phyloP scores from a whole-genome alignment of 176 grass and related monocot species.

The Musa itinerans region DNA sequence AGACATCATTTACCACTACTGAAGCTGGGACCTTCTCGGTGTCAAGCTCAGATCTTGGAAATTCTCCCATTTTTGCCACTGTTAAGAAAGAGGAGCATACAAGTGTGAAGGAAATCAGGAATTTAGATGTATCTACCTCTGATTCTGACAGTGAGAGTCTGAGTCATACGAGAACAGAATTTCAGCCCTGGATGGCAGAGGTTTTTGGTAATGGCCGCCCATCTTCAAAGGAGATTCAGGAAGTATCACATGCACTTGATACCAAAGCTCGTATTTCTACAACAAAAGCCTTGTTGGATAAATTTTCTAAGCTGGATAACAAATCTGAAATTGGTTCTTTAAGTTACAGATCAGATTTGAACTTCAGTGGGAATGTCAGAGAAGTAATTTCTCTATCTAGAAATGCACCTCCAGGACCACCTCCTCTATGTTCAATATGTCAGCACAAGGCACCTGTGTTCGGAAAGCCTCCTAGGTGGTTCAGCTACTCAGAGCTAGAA shows the following conservation, averaged over 20 bases:
- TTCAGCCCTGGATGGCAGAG: slow-evolving; percentile 77
- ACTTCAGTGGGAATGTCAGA: slow-evolving; percentile 70
- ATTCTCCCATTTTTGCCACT: slow-evolving; percentile 56
- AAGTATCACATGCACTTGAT: slow-evolving; percentile 12
- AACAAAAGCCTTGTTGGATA: slow-evolving; percentile 44
- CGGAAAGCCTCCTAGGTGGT: slow-evolving; percentile 91
- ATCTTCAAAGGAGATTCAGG: slow-evolving; percentile 36
- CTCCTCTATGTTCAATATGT: slow-evolving; percentile 88
- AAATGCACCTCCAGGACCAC: slow-evolving; percentile 65
- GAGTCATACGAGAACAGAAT: slow-evolving; percentile 43
- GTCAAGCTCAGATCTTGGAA: slow-evolving; percentile 84
- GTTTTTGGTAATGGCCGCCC: slow-evolving; percentile 33
- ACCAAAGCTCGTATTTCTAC: slow-evolving; percentile 29
- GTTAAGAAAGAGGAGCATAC: slow-evolving; percentile 50
- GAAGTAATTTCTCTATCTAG: slow-evolving; percentile 62
- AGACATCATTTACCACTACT: slow-evolving; percentile 69
- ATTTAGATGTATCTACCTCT: slow-evolving; percentile 52
- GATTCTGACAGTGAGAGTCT: slow-evolving; percentile 71
- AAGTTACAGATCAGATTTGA: slow-evolving; percentile 56
- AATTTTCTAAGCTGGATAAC: slow-evolving; percentile 57
- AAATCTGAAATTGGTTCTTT: slow-evolving; percentile 52
- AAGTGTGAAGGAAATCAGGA: slow-evolving; percentile 37
- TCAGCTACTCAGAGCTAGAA: slow-evolving; percentile 83
- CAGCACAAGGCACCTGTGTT: slow-evolving; percentile 90
- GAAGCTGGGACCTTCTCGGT: slow-evolving; percentile 85